These are phyloP conservation scores for Malus sylvestris DNA, from an alignment of 306 rosid genomes.

Conservation along the genomic window DNA sequence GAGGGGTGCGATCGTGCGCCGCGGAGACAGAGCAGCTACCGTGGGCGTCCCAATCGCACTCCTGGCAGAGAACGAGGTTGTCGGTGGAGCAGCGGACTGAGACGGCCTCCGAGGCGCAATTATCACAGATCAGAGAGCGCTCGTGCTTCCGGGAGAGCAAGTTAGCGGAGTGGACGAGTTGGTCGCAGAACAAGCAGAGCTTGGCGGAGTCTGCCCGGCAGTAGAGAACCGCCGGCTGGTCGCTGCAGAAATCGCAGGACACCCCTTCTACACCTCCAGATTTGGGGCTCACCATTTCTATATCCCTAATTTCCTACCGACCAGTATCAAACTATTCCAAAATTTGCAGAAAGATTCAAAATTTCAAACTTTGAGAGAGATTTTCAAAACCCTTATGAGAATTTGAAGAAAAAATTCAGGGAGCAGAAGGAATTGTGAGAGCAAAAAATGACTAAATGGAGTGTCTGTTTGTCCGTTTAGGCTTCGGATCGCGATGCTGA, in stretches of 20 bases:
- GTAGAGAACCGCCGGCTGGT: constrained; percentile 45
- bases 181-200: constrained; percentile 66
- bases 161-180: constrained; percentile 64
- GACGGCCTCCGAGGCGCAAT: constrained; percentile 43
- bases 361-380: neutral
- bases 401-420: too few relatives aligned
- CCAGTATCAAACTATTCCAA: neutral
- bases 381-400: neutral
- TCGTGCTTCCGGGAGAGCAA: constrained; percentile 49
- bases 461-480: neutral
- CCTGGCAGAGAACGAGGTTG: constrained; percentile 54
- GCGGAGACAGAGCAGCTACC: constrained; percentile 35
- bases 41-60: constrained; percentile 60
- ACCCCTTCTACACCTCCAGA: constrained; percentile 16
- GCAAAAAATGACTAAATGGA: neutral
- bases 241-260: constrained; percentile 56
- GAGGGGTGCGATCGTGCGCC: constrained; percentile 34
- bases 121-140: constrained; percentile 66
- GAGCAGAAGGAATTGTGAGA: neutral
- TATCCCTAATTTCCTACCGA: neutral
- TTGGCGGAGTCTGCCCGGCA: constrained; percentile 67
- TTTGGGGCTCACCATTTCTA: constrained; percentile 33
- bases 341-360: neutral
- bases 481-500: neutral
- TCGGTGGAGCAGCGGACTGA: constrained; percentile 54